Base-by-base conservation (phyloP, 1,139 yeast species). In the Yamadazyma triangularis region DNA sequence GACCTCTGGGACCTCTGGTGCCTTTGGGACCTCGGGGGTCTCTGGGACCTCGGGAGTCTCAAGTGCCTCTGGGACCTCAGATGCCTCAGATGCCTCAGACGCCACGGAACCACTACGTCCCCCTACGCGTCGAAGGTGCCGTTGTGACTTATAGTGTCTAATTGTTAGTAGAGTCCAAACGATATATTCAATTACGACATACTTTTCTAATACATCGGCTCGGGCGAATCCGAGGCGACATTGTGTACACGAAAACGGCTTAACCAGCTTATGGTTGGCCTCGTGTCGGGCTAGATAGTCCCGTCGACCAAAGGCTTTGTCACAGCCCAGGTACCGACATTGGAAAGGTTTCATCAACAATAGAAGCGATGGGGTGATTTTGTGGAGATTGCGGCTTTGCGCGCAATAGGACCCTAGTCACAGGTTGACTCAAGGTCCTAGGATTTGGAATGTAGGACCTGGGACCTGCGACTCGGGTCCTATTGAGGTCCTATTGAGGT, bases 211-310 rank as follows among this genome's bases (percentile, higher is more conserved):
- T 10, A 40, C 25, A 27, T 40, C 43, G 8, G 33, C 38, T 27
- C 43, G 24, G 14, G 43, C 24, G 21, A 38, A 40, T n/a, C 16
- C 13, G 19, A 32, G 7, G 11, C 34, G 27, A 24, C 43, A 40
- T 19, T 26, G 35, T 7, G n/a, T 24, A 25, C 42, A 40, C 6
- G 15, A 11, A 22, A 32, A 40, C 7, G 40, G 43, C 25, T 30
- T 38, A 4, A 20, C 27, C 4, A 20, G 16, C 9, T 15, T 15
- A 24, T 40, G 43, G 26, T 38, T 38, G 13, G 29, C 28, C 12
- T 31, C 31, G 27, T 40, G 43, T 4, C 42, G 22, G 12, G n/a
- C 19, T 8, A 40, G 25, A 27, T 40, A 40, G 25, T 40, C 43
- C 24, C 26, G 33, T 24, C 43, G 29, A n/a, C 23, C 25, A 27